Evolutionary conservation across 441 rosid genomes (phyloP).

Genomic region (Viola pubescens): DNA sequence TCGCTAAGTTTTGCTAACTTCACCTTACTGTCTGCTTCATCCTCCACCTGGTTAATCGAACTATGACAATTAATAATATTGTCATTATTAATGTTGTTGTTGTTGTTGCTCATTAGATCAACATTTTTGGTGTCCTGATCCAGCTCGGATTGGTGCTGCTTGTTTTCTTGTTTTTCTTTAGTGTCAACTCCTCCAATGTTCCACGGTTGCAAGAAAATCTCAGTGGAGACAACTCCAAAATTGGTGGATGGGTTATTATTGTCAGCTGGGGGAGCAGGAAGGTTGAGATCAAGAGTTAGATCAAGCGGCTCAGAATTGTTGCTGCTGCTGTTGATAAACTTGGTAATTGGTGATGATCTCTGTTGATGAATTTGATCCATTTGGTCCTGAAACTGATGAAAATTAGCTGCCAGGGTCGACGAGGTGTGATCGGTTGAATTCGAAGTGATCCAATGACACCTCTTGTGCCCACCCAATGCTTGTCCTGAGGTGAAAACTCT

Average conservation of each 20-base stretch:
- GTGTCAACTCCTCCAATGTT: conserved; percentile 20
- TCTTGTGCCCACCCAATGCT: conserved; percentile 92
- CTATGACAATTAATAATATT: conserved; percentile 9
- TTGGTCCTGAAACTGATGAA: conserved; percentile 40
- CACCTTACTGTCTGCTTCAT: conserved; percentile 51
- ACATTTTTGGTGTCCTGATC: background rate
- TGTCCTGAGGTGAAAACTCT: conserved; percentile 89
- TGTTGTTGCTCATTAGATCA: background rate
- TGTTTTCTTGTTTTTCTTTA: conserved; percentile 22
- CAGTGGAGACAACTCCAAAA: conserved; percentile 25
- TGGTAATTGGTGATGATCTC: conserved; percentile 13
- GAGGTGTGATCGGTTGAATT: conserved; percentile 44
- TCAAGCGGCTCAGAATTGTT: conserved; percentile 29
- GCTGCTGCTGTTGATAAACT: conserved; percentile 13
- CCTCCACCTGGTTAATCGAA: conserved; percentile 31
- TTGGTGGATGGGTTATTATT: conserved; percentile 10
- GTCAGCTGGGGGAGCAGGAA: conserved; percentile 30
- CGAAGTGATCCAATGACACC: conserved; percentile 95
- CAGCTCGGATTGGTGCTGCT: conserved; percentile 10
- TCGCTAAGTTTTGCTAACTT: conserved; percentile 62
- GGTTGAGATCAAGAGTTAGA: conserved; percentile 47
- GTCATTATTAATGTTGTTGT: conserved; percentile 7
- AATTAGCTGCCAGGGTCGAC: conserved; percentile 38
- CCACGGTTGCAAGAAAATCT: conserved; percentile 36
- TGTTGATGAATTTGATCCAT: conserved; percentile 38